Conservation (phyloP, 192 early-diverging fungal genomes). For the Backusella luteola region DNA sequence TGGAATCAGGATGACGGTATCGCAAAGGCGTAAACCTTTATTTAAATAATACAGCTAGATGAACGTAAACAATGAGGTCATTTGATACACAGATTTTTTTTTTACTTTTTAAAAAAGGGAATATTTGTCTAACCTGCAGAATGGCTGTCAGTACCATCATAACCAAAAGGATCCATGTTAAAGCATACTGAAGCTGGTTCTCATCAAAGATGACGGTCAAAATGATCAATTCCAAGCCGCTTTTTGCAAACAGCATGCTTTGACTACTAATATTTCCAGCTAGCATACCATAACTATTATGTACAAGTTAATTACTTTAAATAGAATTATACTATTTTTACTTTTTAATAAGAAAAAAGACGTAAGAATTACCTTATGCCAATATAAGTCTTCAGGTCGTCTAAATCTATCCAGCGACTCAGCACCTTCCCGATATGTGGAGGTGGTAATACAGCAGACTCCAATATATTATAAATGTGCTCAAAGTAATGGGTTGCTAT, state of each 20-base stretch:
- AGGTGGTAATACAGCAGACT: conserved; percentile 9
- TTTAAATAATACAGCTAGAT: conserved; percentile 73
- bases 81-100: background rate
- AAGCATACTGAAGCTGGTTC: conserved; percentile 68
- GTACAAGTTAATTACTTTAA: background rate
- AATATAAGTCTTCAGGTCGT: conserved; percentile 26
- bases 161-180: conserved; percentile 65
- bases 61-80: conserved; percentile 9
- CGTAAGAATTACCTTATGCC: conserved; percentile 24
- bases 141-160: conserved; percentile 54
- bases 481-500: conserved; percentile 46
- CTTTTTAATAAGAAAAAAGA: background rate
- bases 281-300: conserved; percentile 56
- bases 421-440: conserved; percentile 39
- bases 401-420: conserved; percentile 3
- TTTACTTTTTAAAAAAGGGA: background rate
- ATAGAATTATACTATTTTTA: background rate
- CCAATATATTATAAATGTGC: conserved; percentile 11
- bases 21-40: conserved; percentile 68
- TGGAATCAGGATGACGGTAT: conserved; percentile 73
- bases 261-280: conserved; percentile 74
- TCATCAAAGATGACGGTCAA: conserved; percentile 51
- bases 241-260: conserved; percentile 74
- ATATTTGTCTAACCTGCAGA: conserved; percentile 43
- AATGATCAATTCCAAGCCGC: conserved; percentile 70